These are phyloP conservation scores for Guyanaporus albipodus DNA, from an alignment of 768 basidiomycete species.

Conservation along the genomic window DNA sequence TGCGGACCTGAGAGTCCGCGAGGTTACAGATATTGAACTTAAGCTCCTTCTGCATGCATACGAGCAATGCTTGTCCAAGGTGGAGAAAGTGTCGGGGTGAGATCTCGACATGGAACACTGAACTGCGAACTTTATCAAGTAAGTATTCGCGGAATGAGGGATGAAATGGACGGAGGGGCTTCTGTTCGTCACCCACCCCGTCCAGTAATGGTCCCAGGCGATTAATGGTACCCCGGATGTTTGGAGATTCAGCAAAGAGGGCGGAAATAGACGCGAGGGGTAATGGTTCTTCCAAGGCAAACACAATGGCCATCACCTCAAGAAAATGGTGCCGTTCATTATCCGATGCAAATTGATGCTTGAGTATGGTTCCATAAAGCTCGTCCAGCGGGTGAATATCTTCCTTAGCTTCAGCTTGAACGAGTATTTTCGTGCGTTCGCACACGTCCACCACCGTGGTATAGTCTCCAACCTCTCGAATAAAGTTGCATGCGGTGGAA, in stretches of 20 bases:
- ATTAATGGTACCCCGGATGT: slow-evolving; percentile 16
- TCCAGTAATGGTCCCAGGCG: slow-evolving; percentile 23
- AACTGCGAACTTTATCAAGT: slow-evolving; percentile 19
- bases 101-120: slow-evolving; percentile 18
- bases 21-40: slow-evolving; percentile 40
- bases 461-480: slow-evolving; percentile 17
- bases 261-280: slow-evolving; percentile 11
- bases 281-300: slow-evolving; percentile 18
- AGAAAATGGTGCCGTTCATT: slow-evolving; percentile 11
- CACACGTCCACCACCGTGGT: slow-evolving; percentile 7
- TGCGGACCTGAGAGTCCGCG: slow-evolving; percentile 31
- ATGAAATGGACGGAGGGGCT: slow-evolving; percentile 30
- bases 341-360: slow-evolving; percentile 11
- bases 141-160: slow-evolving; percentile 36
- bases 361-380: slow-evolving; percentile 17
- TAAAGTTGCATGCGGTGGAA: slow-evolving; percentile 26
- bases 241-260: slow-evolving; percentile 10
- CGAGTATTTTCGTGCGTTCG: slow-evolving; percentile 14
- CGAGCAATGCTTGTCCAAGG: slow-evolving; percentile 27
- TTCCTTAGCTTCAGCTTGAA: background rate
- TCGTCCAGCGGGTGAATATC: slow-evolving; percentile 17
- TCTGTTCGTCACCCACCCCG: slow-evolving; percentile 13
- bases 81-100: slow-evolving; percentile 7
- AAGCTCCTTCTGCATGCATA: slow-evolving; percentile 31
- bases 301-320: slow-evolving; percentile 20